Conservation (phyloP, 495 filamentous ascomycete species). For the Patellaria atrata region DNA sequence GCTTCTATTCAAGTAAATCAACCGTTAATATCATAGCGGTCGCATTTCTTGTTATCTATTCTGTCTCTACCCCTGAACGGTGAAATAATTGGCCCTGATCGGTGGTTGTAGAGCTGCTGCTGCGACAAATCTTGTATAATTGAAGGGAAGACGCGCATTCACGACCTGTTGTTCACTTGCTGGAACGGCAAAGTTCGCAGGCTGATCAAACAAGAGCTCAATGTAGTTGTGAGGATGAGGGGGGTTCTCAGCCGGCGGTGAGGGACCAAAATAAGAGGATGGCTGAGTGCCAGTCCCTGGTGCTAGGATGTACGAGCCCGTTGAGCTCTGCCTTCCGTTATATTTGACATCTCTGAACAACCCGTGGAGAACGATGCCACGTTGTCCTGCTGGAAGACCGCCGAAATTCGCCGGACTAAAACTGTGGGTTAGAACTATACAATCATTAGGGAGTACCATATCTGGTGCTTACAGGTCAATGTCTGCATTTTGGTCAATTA, state of each 20-base stretch:
- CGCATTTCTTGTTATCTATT: too few species aligned
- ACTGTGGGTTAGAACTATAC: too few species aligned
- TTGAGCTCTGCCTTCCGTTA: constrained; percentile 17
- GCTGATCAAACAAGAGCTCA: constrained; percentile 30
- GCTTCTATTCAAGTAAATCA: too few species aligned
- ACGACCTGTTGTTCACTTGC: constrained; percentile 13
- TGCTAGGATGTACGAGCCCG: constrained; percentile 26
- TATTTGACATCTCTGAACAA: constrained; percentile 34
- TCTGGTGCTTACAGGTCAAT: not conserved
- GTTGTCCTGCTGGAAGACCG: constrained; percentile 28
- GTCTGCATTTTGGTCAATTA: not conserved
- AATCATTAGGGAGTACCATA: not conserved
- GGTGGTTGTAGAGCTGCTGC: constrained; percentile 26
- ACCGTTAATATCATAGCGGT: too few species aligned
- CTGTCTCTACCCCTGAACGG: constrained; percentile 15
- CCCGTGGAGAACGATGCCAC: constrained; percentile 31
- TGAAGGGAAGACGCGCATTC: constrained; percentile 29
- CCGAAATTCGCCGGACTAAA: too few species aligned
- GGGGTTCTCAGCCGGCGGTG: constrained; percentile 31
- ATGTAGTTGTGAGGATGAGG: constrained; percentile 34
- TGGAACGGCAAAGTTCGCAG: constrained; percentile 28
- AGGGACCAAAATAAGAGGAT: constrained; percentile 30
- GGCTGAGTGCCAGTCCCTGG: constrained; percentile 28
- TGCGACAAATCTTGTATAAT: constrained; percentile 29
- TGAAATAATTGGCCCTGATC: constrained; percentile 32